Conservation (phyloP, 1,284 basidiomycete genomes). For the Malassezia slooffiae region DNA sequence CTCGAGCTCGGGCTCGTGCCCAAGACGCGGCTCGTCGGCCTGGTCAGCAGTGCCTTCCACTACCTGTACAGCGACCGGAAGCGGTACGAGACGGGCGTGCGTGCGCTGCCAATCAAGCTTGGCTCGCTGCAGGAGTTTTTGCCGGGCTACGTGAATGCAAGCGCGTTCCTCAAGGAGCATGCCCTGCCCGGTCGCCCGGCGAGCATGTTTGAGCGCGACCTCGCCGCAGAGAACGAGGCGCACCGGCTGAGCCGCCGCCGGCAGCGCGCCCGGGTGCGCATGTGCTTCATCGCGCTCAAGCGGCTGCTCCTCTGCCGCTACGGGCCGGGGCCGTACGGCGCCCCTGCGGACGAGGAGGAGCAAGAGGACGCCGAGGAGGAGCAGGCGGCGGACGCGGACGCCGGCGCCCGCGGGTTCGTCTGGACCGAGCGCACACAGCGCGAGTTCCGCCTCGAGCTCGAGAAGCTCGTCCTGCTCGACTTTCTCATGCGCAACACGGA, state of each 20-base stretch:
- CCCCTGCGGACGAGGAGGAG: conserved; percentile 28
- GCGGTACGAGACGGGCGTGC: conserved; percentile 20
- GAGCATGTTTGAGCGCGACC: conserved; percentile 51
- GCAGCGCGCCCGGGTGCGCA: conserved; percentile 28
- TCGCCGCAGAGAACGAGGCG: conserved; percentile 62
- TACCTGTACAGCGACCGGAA: conserved; percentile 35
- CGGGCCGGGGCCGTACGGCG: conserved; percentile 59
- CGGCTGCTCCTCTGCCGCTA: conserved; percentile 53
- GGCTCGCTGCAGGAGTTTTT: conserved; percentile 82
- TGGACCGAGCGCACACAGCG: conserved; percentile 69
- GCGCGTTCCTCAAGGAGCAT: conserved; percentile 70
- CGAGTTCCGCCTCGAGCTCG: conserved; percentile 67
- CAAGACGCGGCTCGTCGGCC: conserved; percentile 66
- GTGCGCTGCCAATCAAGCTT: conserved; percentile 49
- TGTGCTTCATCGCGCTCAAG: conserved; percentile 33
- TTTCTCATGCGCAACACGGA: conserved; percentile 76
- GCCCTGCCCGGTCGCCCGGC: conserved; percentile 78
- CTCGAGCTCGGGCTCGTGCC: conserved; percentile 71
- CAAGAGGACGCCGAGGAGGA: conserved; percentile 33
- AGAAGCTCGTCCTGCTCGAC: conserved; percentile 60
- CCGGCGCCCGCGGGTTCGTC: conserved; percentile 52
- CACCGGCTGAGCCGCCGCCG: conserved; percentile 36
- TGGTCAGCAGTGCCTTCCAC: conserved; percentile 53
- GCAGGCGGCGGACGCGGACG: conserved; percentile 49
- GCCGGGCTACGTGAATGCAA: conserved; percentile 73